Conservation (phyloP, 305 asterid species). For the Nicotiana rustica region DNA sequence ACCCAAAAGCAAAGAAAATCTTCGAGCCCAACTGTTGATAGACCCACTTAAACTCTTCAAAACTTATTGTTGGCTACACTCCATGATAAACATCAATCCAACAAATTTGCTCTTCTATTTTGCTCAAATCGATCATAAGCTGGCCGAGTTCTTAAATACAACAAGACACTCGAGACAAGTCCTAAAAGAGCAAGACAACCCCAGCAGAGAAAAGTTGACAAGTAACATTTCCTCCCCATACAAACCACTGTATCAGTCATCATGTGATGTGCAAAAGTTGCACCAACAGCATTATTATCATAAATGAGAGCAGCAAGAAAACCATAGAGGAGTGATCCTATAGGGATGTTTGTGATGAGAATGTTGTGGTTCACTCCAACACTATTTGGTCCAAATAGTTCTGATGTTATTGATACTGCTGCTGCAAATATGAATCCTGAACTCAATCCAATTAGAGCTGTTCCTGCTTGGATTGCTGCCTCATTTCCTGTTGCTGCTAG, state of each 20-base stretch:
- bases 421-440: constrained; percentile 92
- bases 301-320: constrained; percentile 75
- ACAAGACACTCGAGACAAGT: constrained; percentile 57
- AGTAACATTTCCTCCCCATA: constrained; percentile 83
- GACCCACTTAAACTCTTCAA: background rate
- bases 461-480: constrained; percentile 61
- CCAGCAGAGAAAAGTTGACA: constrained; percentile 76
- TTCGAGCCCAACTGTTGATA: background rate
- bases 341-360: constrained; percentile 84
- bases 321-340: constrained; percentile 79
- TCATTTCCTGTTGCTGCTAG: constrained; percentile 59
- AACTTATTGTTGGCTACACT: background rate
- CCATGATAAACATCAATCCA: constrained; percentile 37
- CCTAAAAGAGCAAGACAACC: constrained; percentile 78
- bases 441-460: constrained; percentile 83
- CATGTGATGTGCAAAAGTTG: background rate
- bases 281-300: constrained; percentile 52
- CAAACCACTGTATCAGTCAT: constrained; percentile 59
- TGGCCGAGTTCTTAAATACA: constrained; percentile 71
- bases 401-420: constrained; percentile 86
- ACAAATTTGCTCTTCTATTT: constrained; percentile 43
- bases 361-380: constrained; percentile 89
- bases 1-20: background rate
- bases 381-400: constrained; percentile 82
- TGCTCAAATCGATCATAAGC: constrained; percentile 66